These are phyloP conservation scores for Podospora conica DNA, from an alignment of 495 filamentous ascomycete species.

Conservation along the genomic window DNA sequence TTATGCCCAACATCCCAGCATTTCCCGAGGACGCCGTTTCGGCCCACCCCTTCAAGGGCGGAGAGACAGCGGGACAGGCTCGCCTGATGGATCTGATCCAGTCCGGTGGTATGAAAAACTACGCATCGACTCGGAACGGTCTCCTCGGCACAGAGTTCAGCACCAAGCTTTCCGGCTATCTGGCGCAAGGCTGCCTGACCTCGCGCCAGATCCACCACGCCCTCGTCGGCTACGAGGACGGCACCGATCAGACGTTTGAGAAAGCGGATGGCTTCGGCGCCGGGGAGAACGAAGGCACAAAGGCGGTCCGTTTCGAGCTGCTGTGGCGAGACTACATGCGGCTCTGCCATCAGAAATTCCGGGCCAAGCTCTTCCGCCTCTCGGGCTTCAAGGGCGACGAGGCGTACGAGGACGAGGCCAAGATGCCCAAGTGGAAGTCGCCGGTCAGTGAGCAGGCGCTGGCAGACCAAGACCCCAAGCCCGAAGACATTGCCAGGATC, in stretches of 20 bases:
- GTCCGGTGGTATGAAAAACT: conserved; percentile 49
- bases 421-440: conserved; percentile 36
- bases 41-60: conserved; percentile 62
- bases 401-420: conserved; percentile 10
- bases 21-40: conserved; percentile 44
- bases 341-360: conserved; percentile 60
- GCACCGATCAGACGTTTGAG: conserved; percentile 33
- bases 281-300: conserved; percentile 63
- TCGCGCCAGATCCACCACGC: conserved; percentile 58
- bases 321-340: conserved; percentile 75
- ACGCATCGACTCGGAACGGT: conserved; percentile 64
- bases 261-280: conserved; percentile 48
- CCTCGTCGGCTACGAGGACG: conserved; percentile 58
- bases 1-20: conserved; percentile 32
- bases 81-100: conserved; percentile 53
- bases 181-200: conserved; percentile 61
- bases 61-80: conserved; percentile 48
- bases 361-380: conserved; percentile 51
- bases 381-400: conserved; percentile 51
- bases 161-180: conserved; percentile 63
- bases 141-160: conserved; percentile 60
- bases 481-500: conserved; percentile 28
- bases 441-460: conserved; percentile 12
- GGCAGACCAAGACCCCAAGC: conserved; percentile 25
- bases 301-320: conserved; percentile 60